Evolutionary conservation across 345 rosid species (phyloP), one percentile per base, ranked within the genome.

Genomic region (Melastoma malabathricum): DNA sequence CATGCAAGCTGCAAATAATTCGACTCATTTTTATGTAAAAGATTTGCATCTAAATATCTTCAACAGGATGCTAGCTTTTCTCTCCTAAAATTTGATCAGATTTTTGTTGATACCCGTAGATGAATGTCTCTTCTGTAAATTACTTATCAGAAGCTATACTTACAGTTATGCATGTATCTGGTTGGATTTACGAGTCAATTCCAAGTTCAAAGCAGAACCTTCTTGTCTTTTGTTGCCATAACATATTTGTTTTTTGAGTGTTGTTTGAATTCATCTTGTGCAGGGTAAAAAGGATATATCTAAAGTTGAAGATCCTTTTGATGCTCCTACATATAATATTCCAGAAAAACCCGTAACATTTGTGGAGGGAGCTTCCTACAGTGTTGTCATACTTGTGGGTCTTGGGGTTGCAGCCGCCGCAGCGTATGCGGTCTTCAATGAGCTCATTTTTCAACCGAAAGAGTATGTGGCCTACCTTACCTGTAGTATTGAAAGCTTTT

Each of bases 251-350:
- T 4, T 17, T 50, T 23, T 22, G 49, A 3, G 18, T 62, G 44
- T 47, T 53, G 22, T 13, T 38, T 38, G 16, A 38, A 41, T 55
- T 15, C 6, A 39, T 44, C 16, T 56, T 29, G 59, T 22, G 52
- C 84, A 92, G 98, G 44, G 81, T 48, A 84, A 64, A 60, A 87
- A 87, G 59, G 95, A 87, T 4, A 64, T 92, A 55, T 72, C 94
- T n/a, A 92, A 84, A 20, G 76, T 80, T 43, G 98, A 92, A 57
- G 96, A 92, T 77, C 96, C 98, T 59, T 92, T 92, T 71, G 89
- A 92, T 73, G 70, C 95, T 66, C 94, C 92, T 10, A 87, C 98
- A 5, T 87, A 82, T 67, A 73, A 87, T 62, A 92, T 92, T 63
- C 98, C 98, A 6, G 89, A 84, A 63, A 87, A 87, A 63, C 98